Percentiles rank a stretch among this genome's conserved stretches.
These are phyloP conservation scores for Jatropha curcas DNA, from an alignment of 345 rosid species.

Conservation along the genomic window DNA sequence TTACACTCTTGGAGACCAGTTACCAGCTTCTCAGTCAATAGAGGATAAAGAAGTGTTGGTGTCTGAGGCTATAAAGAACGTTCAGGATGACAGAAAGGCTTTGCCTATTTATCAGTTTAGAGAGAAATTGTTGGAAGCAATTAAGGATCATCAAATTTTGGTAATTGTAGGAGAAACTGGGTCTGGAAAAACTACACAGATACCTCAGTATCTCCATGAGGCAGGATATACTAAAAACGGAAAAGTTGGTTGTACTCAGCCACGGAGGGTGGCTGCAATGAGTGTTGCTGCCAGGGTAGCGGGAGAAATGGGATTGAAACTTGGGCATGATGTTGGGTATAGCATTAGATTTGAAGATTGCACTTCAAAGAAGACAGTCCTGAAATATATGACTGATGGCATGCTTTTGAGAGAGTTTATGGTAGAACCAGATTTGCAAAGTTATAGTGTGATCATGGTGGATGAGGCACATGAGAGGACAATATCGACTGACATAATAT, in stretches of 20 bases:
- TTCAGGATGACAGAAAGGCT: constrained; percentile 70
- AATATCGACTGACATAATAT: constrained; percentile 83
- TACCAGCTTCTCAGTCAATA: neutral
- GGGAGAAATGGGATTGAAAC: constrained; percentile 94
- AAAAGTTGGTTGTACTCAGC: constrained; percentile 97
- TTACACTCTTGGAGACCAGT: neutral
- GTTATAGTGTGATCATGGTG: constrained; percentile 87
- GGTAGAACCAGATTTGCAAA: constrained; percentile 80
- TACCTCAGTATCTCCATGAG: constrained; percentile 92
- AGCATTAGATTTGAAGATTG: constrained; percentile 96
- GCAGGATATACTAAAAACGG: constrained; percentile 86
- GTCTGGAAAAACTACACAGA: constrained; percentile 94
- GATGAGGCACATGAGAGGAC: constrained; percentile 99
- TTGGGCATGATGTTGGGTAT: constrained; percentile 96
- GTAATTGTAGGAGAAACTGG: constrained; percentile 95
- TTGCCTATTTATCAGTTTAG: constrained; percentile 79
- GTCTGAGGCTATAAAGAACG: neutral
- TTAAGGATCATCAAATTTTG: constrained; percentile 71
- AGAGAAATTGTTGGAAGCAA: constrained; percentile 70
- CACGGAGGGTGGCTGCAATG: constrained; percentile 95
- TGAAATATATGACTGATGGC: constrained; percentile 95
- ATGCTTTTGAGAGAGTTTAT: constrained; percentile 86
- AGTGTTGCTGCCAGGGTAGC: constrained; percentile 95
- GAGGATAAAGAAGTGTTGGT: neutral
- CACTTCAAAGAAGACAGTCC: constrained; percentile 80